phyloP scores from a whole-genome alignment of 306 rosid genomes.

The Sesbania bispinosa region DNA sequence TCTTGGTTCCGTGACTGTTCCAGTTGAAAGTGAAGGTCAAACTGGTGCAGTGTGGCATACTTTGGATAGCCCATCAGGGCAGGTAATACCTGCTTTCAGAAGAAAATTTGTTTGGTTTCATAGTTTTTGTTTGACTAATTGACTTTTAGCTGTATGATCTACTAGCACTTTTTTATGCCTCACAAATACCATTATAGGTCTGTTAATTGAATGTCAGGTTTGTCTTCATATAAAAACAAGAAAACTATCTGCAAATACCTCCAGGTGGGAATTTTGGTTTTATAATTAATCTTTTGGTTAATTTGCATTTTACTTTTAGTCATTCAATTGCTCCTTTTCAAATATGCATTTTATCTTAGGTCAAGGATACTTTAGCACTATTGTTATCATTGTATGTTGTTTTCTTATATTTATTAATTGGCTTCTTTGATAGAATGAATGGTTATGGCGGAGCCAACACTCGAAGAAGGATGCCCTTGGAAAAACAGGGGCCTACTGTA shows the following conservation, averaged over 20 bases:
- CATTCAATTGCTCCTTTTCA: background rate
- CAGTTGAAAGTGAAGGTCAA: constrained; percentile 86
- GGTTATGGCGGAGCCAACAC: constrained; percentile 71
- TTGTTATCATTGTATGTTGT: constrained; percentile 13
- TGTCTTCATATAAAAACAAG: constrained; percentile 81
- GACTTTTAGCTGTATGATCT: constrained; percentile 16
- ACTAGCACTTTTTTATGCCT: constrained; percentile 11
- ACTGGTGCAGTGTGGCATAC: constrained; percentile 88
- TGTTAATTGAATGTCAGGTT: constrained; percentile 59
- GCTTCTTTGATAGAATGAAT: constrained; percentile 48
- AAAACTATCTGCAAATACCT: constrained; percentile 53
- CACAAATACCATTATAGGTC: constrained; percentile 24
- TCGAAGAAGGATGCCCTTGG: constrained; percentile 70
- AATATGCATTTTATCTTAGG: background rate
- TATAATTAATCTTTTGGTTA: constrained; percentile 5
- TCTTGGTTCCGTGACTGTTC: constrained; percentile 94
- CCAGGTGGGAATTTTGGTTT: constrained; percentile 58
- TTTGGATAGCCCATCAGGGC: constrained; percentile 88
- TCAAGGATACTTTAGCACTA: constrained; percentile 13
- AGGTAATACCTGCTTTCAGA: constrained; percentile 50
- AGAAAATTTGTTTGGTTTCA: constrained; percentile 17
- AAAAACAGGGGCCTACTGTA: constrained; percentile 72
- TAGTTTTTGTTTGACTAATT: constrained; percentile 1
- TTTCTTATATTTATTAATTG: constrained; percentile 19
- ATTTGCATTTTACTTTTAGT: background rate